These are phyloP conservation scores for Pyricularia grisea DNA, from an alignment of 2,329 filamentous ascomycete species.

Conservation along the genomic window DNA sequence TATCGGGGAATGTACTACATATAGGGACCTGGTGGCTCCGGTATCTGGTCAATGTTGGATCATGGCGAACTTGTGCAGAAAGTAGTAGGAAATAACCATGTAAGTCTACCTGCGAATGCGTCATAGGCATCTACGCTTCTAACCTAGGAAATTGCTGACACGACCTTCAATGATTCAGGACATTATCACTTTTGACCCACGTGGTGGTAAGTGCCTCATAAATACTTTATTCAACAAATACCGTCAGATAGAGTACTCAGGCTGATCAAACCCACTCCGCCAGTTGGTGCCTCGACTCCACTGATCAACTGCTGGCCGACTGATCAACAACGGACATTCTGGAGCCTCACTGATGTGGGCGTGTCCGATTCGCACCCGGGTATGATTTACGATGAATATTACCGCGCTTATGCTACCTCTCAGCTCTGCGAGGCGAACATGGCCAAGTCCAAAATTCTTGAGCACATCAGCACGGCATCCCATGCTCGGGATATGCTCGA, in stretches of 20 bases:
- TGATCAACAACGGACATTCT: slow-evolving; percentile 29
- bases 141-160: not conserved
- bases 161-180: slow-evolving; percentile 25
- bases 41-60: slow-evolving; percentile 23
- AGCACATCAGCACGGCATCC: slow-evolving; percentile 32
- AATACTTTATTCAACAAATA: not conserved
- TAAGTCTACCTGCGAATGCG: slow-evolving; percentile 13
- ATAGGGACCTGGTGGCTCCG: slow-evolving; percentile 40
- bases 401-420: slow-evolving; percentile 30
- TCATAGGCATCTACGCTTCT: no score
- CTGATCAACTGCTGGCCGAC: slow-evolving; percentile 41
- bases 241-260: not conserved
- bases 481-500: slow-evolving; percentile 38
- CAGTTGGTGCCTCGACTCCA: slow-evolving; percentile 38
- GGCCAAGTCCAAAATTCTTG: slow-evolving; percentile 25
- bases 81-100: slow-evolving; percentile 36
- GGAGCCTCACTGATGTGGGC: slow-evolving; percentile 32
- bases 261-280: not conserved
- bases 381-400: slow-evolving; percentile 33
- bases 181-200: slow-evolving; percentile 40
- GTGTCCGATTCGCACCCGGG: slow-evolving; percentile 36
- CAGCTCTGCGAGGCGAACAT: slow-evolving; percentile 31
- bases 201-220: slow-evolving; percentile 25
- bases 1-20: not conserved
- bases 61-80: slow-evolving; percentile 27